A percentile compares a stretch with the other conserved stretches of the same genome.
Evolutionary conservation across 192 early-diverging fungal genomes (phyloP).

Genomic region (Podochytrium sp.): DNA sequence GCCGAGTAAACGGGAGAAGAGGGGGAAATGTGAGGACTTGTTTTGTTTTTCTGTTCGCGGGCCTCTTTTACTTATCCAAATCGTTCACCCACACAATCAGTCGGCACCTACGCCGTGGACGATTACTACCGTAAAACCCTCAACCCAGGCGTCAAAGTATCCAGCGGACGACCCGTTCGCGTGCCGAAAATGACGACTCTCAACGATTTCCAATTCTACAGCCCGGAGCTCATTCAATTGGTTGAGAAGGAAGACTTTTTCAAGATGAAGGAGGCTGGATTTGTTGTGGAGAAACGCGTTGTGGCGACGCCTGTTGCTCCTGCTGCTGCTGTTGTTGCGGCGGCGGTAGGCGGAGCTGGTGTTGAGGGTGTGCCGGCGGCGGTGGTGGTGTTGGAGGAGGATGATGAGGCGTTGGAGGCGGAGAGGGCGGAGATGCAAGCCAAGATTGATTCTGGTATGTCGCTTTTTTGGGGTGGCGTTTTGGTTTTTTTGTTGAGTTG

Average conservation of each 20-base stretch:
- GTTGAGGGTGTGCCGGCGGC: no score
- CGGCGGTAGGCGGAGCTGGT: no score
- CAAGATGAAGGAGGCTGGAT: slow-evolving; percentile 48
- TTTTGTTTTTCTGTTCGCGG: neutral
- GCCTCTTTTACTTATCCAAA: neutral
- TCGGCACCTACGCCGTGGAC: slow-evolving; percentile 84
- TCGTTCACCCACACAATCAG: neutral
- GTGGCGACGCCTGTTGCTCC: no score
- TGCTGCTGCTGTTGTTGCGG: no score
- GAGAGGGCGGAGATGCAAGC: slow-evolving; percentile 76
- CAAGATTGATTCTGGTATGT: slow-evolving; percentile 74
- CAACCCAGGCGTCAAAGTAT: slow-evolving; percentile 60
- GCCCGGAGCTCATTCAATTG: slow-evolving; percentile 73
- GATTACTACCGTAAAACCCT: slow-evolving; percentile 92
- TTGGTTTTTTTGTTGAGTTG: neutral
- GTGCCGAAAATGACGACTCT: slow-evolving; percentile 40
- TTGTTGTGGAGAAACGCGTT: slow-evolving; percentile 17
- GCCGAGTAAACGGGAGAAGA: slow-evolving; percentile 92
- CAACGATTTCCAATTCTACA: slow-evolving; percentile 94
- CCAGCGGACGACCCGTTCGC: slow-evolving; percentile 57
- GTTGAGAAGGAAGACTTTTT: slow-evolving; percentile 81
- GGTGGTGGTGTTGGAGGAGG: slow-evolving; percentile 22
- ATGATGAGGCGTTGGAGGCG: slow-evolving; percentile 50
- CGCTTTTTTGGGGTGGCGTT: neutral
- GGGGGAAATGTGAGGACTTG: slow-evolving; percentile 51